Evolutionary conservation across 768 basidiomycete species (phyloP), one percentile per base, ranked within the genome.

Genomic region (Tremella fuciformis): DNA sequence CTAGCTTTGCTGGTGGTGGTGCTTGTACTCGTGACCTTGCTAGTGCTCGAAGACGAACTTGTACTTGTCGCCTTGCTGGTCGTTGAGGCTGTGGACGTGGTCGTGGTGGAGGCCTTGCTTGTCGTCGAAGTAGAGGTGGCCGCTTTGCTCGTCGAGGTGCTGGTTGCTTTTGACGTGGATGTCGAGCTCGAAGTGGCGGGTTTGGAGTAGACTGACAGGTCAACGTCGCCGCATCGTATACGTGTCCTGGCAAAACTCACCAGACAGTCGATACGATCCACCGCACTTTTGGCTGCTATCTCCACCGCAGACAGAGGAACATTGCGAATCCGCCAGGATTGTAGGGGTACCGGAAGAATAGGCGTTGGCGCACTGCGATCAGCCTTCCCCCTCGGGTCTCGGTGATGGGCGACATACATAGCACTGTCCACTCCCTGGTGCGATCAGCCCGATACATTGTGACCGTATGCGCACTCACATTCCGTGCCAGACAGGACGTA

Each of bases 401-500:
- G 18, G 18, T 2, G 55, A 37, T 22, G 26, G 9, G 18, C 25
- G 25, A 60, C 68, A 61, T 40, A 66, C 67, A 34, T 15, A 69
- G 50, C 68, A 70, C 40, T 62, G 50, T 34, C 39, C 56, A 18
- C 58, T 42, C 25, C 54, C 68, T 70, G 39, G 19, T 19, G 29
- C 21, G 25, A 24, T 47, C 11, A 29, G 38, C 42, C 26, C 8
- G 22, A 0, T 15, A 29, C 11, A 19, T 19, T 47, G 18, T 39
- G 13, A 11, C 51, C 15, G 22, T 37, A 49, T 24, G 18, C 21
- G 4, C 34, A 67, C 70, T 62, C 52, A 72, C 70, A 54, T 38
- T 69, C 60, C 21, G 63, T 26, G 7, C 67, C 70, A 26, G 67
- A 67, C 16, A 50, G 50, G 3, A 44, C 48, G 53, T 60, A 72